Evolutionary conservation across 2,329 filamentous ascomycete species (phyloP).

Genomic region (Fusarium armeniacum): DNA sequence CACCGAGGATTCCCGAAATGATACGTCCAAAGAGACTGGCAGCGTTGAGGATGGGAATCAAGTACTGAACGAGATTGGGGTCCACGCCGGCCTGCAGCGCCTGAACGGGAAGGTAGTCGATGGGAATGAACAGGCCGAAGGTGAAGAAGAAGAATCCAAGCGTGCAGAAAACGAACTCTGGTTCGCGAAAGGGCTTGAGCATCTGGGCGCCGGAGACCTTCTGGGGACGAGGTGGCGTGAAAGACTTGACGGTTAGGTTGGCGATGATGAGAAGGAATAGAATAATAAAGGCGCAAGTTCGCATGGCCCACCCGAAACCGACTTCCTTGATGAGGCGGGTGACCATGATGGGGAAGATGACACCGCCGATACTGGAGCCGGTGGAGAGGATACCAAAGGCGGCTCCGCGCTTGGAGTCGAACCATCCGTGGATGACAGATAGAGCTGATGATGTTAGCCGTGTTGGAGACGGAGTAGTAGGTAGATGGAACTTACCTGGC

Average conservation of each 20-base stretch:
- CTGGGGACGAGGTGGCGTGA: conserved; percentile 45
- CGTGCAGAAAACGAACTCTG: conserved; percentile 51
- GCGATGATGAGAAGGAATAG: conserved; percentile 53
- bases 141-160: conserved; percentile 55
- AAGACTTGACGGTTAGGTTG: conserved; percentile 50
- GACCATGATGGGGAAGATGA: conserved; percentile 60
- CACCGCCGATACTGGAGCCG: conserved; percentile 56
- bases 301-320: conserved; percentile 59
- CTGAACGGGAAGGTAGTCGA: conserved; percentile 55
- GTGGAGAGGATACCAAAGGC: conserved; percentile 56
- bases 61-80: conserved; percentile 51
- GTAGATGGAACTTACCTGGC: conserved; percentile 37
- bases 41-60: conserved; percentile 58
- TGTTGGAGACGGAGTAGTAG: not conserved
- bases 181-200: conserved; percentile 52
- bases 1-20: conserved; percentile 53
- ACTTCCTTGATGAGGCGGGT: conserved; percentile 53
- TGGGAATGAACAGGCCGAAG: conserved; percentile 56
- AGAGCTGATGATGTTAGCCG: conserved; percentile 42
- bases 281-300: conserved; percentile 57
- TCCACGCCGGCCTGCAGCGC: conserved; percentile 51
- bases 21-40: conserved; percentile 57
- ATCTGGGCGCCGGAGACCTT: conserved; percentile 52
- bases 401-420: conserved; percentile 52
- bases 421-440: conserved; percentile 54